Evolutionary conservation across 2,329 filamentous ascomycete species (phyloP).

Genomic region (Colletotrichum acutatum): DNA sequence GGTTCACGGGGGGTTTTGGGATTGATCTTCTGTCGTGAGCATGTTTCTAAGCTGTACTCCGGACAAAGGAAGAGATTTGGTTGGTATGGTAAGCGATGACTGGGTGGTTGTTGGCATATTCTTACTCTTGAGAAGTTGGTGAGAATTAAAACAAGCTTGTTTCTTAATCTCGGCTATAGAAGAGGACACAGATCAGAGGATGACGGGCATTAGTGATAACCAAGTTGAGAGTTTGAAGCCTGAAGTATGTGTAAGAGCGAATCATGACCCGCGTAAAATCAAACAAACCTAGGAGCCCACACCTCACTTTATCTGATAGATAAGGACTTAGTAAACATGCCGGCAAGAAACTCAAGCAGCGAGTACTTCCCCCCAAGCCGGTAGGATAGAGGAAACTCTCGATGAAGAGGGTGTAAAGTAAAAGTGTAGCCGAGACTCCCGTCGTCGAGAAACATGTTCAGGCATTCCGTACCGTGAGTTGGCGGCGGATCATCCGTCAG

Average conservation of each 20-base stretch:
- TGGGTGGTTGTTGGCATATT: no score
- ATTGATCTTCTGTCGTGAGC: conserved; percentile 1
- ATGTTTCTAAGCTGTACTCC: neutral
- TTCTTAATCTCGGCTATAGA: neutral
- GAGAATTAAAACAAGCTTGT: neutral
- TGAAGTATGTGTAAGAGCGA: neutral
- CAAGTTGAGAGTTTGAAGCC: neutral
- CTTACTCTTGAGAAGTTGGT: no score
- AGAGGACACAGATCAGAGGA: neutral
- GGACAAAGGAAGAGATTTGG: neutral
- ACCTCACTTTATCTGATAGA: neutral
- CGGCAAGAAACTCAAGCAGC: neutral
- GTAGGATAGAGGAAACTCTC: neutral
- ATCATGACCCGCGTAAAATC: neutral
- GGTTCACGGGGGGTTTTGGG: neutral
- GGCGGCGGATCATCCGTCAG: neutral
- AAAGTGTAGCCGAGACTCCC: neutral
- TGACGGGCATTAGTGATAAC: neutral
- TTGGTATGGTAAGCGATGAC: neutral
- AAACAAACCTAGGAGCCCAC: neutral
- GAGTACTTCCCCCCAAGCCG: neutral
- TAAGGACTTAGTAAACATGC: neutral
- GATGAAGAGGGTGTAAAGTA: neutral
- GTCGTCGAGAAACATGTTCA: neutral
- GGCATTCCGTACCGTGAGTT: neutral